Evolutionary conservation across 257 asterid species (phyloP).

Genomic region (Gynochthodes officinalis): DNA sequence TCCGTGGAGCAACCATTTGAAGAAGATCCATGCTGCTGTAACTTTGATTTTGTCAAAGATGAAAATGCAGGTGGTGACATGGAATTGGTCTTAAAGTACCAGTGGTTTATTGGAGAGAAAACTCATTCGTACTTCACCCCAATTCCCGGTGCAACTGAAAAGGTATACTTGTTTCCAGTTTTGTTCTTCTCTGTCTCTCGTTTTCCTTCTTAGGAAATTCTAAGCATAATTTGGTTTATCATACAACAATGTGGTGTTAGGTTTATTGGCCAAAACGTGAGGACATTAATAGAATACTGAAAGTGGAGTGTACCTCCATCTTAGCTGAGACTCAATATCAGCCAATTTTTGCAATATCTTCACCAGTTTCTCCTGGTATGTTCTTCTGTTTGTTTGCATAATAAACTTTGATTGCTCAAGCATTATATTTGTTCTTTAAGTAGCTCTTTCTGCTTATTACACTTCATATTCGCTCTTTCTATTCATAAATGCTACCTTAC

Average conservation of each 20-base stretch:
- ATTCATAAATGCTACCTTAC: neutral
- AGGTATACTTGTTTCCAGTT: constrained; percentile 45
- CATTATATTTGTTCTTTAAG: neutral
- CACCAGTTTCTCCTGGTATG: constrained; percentile 84
- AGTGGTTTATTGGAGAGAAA: constrained; percentile 81
- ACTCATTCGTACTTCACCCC: constrained; percentile 65
- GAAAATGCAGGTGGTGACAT: constrained; percentile 42
- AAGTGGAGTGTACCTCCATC: constrained; percentile 81
- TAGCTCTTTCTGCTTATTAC: neutral
- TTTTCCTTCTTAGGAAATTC: neutral
- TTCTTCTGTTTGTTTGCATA: constrained; percentile 4
- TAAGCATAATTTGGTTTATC: neutral
- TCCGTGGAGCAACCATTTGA: constrained; percentile 74
- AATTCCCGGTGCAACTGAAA: constrained; percentile 67
- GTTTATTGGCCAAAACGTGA: constrained; percentile 74
- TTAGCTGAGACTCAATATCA: constrained; percentile 68
- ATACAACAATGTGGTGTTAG: constrained; percentile 30
- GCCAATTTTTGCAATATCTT: constrained; percentile 74
- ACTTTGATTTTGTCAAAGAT: constrained; percentile 78
- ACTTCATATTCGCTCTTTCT: neutral
- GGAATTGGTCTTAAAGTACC: constrained; percentile 60
- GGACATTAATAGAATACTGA: constrained; percentile 69
- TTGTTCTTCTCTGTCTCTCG: neutral
- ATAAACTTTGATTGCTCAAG: neutral
- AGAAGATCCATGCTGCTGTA: constrained; percentile 91